Base-by-base conservation (phyloP, 2,329 filamentous ascomycete genomes). In the Cladophialophora chaetospira region DNA sequence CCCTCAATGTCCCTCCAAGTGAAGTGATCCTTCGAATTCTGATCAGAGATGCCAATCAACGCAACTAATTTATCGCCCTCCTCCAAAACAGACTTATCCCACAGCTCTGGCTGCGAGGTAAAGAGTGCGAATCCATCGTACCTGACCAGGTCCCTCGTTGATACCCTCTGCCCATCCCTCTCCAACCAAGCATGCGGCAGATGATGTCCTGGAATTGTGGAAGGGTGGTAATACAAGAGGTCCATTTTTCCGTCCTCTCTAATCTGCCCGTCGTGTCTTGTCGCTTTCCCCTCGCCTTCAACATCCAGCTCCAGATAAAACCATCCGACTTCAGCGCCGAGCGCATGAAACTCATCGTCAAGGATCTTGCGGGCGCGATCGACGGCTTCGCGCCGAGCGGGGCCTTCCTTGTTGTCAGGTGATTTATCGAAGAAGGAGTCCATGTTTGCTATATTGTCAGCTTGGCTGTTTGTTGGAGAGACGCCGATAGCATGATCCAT, bases 401-500 rank as follows among this genome's bases (percentile, higher is more conserved):
- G 21, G 21, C 66, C 59, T 8, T 60, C 61, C 2, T 61, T 60
- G 19, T 67, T 57, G 3, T 33, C 38, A 3, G 46, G 3, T 1
- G 15, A 35, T 19, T 50, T 5, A 40, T 71, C 66, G 29, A 72
- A 68, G 54, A 62, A 69, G 1, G 64, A 26, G 9, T 60, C 61
- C 9, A 69, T 58, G 10, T 66, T 65, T 1, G 55, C 47, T 3
- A 58, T 31, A 42, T 72, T 73, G 10, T 65, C 58, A 11, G 55
- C 63, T 0, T 43, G 44, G 0, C 60, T 46, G n/a, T 65, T 57
- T n/a, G 61, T 55, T 1, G 61, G 50, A 28, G 54, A 56, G 33
- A 73, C 63, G 3, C 71, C 70, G 1, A 73, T 58, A 1, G 71
- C 71, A 11, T 55, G 53, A 47, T 73, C 71, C 61, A 73, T 70